phyloP scores from a whole-genome alignment of 2,329 filamentous ascomycete genomes.

The Cladosporium oxysporum region DNA sequence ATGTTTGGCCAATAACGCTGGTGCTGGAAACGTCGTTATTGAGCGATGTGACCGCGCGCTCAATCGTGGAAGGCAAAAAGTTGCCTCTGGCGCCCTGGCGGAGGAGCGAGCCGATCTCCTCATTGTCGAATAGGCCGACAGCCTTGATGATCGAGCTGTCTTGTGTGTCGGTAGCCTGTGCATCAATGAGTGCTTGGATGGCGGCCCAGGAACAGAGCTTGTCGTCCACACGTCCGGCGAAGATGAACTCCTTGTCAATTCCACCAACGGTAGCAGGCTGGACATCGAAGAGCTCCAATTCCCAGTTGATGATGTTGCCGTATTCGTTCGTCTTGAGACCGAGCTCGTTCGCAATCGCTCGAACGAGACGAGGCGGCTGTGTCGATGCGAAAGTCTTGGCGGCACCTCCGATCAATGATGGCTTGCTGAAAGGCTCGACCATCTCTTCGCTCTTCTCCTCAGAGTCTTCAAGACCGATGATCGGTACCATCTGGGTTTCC shows the following conservation, averaged over 20 bases:
- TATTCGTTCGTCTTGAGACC: constrained; percentile 62
- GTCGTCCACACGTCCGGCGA: constrained; percentile 92
- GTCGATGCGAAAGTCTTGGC: constrained; percentile 74
- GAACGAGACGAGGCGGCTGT: constrained; percentile 82
- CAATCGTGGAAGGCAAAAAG: constrained; percentile 78
- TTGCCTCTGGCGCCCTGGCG: constrained; percentile 89
- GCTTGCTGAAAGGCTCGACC: constrained; percentile 34
- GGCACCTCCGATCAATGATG: constrained; percentile 50
- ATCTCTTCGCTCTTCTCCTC: constrained; percentile 38
- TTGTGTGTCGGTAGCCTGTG: constrained; percentile 55
- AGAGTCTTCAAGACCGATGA: constrained; percentile 78
- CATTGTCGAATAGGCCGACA: constrained; percentile 93
- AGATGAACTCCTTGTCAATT: constrained; percentile 90
- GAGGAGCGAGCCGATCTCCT: constrained; percentile 89
- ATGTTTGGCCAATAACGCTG: constrained; percentile 73
- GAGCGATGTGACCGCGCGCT: constrained; percentile 75
- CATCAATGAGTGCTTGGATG: constrained; percentile 72
- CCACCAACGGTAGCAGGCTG: constrained; percentile 84
- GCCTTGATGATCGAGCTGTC: constrained; percentile 74
- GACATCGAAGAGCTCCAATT: constrained; percentile 89
- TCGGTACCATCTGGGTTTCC: constrained; percentile 92
- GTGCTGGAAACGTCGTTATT: constrained; percentile 47
- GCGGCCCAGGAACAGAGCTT: constrained; percentile 96
- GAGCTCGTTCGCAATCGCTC: constrained; percentile 77
- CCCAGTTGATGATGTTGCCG: constrained; percentile 88